A percentile compares a stretch with the other conserved stretches of the same genome.
Evolutionary conservation across 139 green algal genomes (phyloP).

Genomic region (Edaphochlamys debaryana): DNA sequence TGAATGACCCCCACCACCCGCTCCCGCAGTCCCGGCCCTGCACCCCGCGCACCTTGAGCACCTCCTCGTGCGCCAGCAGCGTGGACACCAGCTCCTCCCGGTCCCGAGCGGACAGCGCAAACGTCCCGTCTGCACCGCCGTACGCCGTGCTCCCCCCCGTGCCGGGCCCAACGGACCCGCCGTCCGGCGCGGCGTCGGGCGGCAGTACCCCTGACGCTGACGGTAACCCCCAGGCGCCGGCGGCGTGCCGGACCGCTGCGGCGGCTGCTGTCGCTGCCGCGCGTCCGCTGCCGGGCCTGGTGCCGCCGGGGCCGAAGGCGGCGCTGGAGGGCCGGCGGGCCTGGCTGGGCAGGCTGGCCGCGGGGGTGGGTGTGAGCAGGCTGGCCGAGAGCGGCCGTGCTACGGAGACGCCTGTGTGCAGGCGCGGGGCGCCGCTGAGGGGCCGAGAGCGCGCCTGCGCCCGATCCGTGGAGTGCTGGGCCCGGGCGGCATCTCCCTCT

Average conservation of each 20-base stretch:
- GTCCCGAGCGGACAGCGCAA: not conserved
- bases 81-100: slow-evolving; percentile 2
- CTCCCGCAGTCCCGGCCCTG: too few species aligned
- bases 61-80: slow-evolving; percentile 29
- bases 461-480: not conserved
- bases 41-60: not conserved
- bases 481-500: not conserved
- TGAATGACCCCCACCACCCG: too few species aligned
- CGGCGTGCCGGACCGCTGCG: not conserved
- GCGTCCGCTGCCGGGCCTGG: not conserved
- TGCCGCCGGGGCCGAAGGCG: not conserved
- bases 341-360: not conserved
- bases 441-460: not conserved
- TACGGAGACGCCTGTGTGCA: not conserved
- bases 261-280: not conserved
- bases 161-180: too few species aligned
- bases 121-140: too few species aligned
- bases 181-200: too few species aligned
- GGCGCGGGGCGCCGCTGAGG: not conserved
- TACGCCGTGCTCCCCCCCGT: too few species aligned
- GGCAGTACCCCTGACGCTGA: too few species aligned
- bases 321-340: not conserved
- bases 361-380: not conserved
- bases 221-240: not conserved
- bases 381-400: slow-evolving; percentile 5